Evolutionary conservation across 225 moss, liverwort and hornwort genomes (phyloP).

Genomic region (Ulota crispa): DNA sequence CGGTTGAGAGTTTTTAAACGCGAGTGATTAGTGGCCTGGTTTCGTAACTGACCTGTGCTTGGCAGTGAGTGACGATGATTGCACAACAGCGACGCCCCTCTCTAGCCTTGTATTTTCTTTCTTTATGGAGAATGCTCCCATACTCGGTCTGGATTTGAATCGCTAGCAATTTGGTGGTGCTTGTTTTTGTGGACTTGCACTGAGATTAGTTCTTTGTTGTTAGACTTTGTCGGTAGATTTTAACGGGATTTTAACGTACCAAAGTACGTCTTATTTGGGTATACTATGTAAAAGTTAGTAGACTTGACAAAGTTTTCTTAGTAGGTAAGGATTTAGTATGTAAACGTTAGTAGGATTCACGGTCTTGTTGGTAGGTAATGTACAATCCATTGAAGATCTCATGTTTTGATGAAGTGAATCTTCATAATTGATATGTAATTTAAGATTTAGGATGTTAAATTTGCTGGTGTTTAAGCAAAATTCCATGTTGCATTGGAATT

Average conservation of each 20-base stretch:
- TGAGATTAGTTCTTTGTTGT: not conserved
- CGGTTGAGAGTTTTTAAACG: not conserved
- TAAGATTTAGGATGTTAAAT: too few relatives aligned
- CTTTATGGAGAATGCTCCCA: not conserved
- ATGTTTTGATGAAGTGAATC: not conserved
- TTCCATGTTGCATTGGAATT: too few relatives aligned
- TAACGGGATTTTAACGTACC: too few relatives aligned
- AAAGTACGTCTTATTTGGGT: too few relatives aligned
- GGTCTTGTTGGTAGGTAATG: not conserved
- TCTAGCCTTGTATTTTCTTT: not conserved
- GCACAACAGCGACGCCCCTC: too few relatives aligned
- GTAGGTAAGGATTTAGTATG: too few relatives aligned
- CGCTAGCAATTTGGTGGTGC: not conserved
- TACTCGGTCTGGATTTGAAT: not conserved
- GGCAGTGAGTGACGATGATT: not conserved
- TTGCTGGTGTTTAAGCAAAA: too few relatives aligned
- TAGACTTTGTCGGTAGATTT: too few relatives aligned
- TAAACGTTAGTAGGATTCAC: not conserved
- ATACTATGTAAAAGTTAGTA: too few relatives aligned
- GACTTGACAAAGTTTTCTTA: too few relatives aligned
- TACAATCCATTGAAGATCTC: not conserved
- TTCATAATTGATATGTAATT: not conserved
- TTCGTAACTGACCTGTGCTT: conserved; percentile 2
- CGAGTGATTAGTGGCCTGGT: not conserved
- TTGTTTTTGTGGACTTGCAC: not conserved